These are phyloP conservation scores for Davidsoniella eucalypti DNA, from an alignment of 2,329 filamentous ascomycete genomes.

Conservation along the genomic window DNA sequence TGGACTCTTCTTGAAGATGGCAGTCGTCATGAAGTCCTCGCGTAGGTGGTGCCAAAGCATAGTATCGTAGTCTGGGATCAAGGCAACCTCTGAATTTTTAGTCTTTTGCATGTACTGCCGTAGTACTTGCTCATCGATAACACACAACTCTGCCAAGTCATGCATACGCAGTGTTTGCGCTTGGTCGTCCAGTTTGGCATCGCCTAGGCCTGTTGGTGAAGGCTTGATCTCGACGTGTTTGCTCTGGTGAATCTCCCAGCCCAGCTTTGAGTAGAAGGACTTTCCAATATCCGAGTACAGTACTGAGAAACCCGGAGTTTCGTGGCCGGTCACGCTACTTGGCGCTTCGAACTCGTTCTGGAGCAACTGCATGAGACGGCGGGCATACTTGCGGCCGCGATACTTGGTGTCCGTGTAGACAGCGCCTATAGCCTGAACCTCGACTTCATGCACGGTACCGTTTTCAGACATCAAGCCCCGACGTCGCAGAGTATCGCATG, in stretches of 20 bases:
- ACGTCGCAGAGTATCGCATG: conserved; percentile 49
- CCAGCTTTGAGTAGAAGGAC: conserved; percentile 58
- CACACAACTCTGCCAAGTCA: conserved; percentile 45
- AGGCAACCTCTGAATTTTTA: conserved; percentile 26
- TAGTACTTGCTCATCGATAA: conserved; percentile 47
- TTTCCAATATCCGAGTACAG: conserved; percentile 80
- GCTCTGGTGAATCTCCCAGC: conserved; percentile 63
- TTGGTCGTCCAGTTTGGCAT: conserved; percentile 17
- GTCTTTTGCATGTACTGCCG: conserved; percentile 30
- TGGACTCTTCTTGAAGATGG: conserved; percentile 38
- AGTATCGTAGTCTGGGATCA: conserved; percentile 45
- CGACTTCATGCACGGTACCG: conserved; percentile 18
- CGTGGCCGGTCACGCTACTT: conserved; percentile 16
- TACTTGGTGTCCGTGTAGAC: conserved; percentile 58
- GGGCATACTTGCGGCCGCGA: conserved; percentile 60
- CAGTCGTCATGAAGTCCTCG: conserved; percentile 58
- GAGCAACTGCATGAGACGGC: conserved; percentile 52
- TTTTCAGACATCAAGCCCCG: conserved; percentile 25
- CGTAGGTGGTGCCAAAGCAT: conserved; percentile 65
- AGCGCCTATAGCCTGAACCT: conserved; percentile 59
- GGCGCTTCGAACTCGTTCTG: conserved; percentile 8
- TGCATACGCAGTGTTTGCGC: conserved; percentile 34
- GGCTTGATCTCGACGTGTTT: conserved; percentile 51
- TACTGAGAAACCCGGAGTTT: conserved; percentile 47
- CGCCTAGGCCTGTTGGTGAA: conserved; percentile 9